These are phyloP conservation scores for Fusarium setosum DNA, from an alignment of 2,329 filamentous ascomycete species.

Conservation along the genomic window DNA sequence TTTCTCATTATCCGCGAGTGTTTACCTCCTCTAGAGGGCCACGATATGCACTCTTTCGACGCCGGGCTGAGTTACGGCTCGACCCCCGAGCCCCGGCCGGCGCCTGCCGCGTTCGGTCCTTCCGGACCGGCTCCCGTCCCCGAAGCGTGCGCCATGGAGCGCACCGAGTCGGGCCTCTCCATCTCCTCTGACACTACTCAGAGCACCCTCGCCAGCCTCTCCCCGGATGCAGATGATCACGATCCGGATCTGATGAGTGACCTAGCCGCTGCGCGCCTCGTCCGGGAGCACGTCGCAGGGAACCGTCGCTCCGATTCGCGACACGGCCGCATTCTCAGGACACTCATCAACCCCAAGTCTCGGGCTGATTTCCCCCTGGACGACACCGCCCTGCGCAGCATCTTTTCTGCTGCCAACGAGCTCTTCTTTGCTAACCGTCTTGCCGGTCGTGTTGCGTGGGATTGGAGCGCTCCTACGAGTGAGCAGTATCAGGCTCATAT, in stretches of 20 bases:
- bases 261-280: conserved; percentile 59
- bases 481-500: conserved; percentile 64
- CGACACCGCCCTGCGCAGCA: conserved; percentile 65
- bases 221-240: conserved; percentile 43
- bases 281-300: conserved; percentile 58
- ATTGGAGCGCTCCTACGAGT: conserved; percentile 66
- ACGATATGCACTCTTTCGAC: conserved; percentile 25
- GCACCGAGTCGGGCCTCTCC: conserved; percentile 61
- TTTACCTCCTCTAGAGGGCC: conserved; percentile 38
- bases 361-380: conserved; percentile 64
- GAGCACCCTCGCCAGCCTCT: conserved; percentile 41
- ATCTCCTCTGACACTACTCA: conserved; percentile 56
- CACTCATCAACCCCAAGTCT: conserved; percentile 64
- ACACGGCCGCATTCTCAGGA: conserved; percentile 67
- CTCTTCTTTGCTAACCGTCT: conserved; percentile 71
- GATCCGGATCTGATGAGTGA: conserved; percentile 55
- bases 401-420: conserved; percentile 70
- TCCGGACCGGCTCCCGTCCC: conserved; percentile 21
- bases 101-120: conserved; percentile 24
- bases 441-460: conserved; percentile 69
- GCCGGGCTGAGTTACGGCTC: conserved; percentile 29
- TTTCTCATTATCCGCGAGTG: conserved; percentile 55
- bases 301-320: conserved; percentile 59
- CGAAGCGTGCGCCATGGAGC: conserved; percentile 53
- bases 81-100: conserved; percentile 29